These are phyloP conservation scores for Crithidia expoeki DNA, from an alignment of 208 protist species.

Conservation along the genomic window DNA sequence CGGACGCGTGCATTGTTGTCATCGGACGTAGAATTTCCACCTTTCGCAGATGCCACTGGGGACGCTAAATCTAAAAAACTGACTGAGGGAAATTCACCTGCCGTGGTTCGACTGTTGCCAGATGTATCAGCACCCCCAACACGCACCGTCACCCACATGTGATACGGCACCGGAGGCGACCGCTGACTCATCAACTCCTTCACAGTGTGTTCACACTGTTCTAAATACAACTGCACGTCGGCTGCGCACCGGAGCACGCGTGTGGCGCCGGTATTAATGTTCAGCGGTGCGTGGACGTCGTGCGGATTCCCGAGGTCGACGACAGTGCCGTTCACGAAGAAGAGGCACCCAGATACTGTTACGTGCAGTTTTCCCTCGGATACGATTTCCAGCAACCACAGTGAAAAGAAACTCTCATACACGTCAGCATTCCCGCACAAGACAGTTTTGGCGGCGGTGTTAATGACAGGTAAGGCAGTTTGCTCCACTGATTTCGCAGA, in stretches of 20 bases:
- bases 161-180: slow-evolving; percentile 5
- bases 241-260: background rate
- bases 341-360: slow-evolving; percentile 1
- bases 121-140: background rate
- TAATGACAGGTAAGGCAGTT: background rate
- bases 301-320: slow-evolving; percentile 7
- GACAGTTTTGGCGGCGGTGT: background rate
- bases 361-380: background rate
- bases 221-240: slow-evolving; percentile 13
- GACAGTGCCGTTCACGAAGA: slow-evolving; percentile 18
- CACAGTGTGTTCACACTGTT: slow-evolving; percentile 13
- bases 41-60: background rate
- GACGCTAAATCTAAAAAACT: slow-evolving; percentile 29
- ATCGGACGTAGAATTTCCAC: background rate
- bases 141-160: slow-evolving; percentile 23
- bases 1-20: background rate
- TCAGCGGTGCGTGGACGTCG: slow-evolving; percentile 3
- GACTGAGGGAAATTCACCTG: background rate
- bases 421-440: background rate
- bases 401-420: slow-evolving; percentile 27
- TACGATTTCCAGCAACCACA: slow-evolving; percentile 19
- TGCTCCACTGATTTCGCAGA: background rate
- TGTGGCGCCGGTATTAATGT: background rate
- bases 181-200: background rate
- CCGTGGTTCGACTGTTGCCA: background rate